phyloP scores from a whole-genome alignment of 73 alveolate genomes.

The Paramecium primaurelia region DNA sequence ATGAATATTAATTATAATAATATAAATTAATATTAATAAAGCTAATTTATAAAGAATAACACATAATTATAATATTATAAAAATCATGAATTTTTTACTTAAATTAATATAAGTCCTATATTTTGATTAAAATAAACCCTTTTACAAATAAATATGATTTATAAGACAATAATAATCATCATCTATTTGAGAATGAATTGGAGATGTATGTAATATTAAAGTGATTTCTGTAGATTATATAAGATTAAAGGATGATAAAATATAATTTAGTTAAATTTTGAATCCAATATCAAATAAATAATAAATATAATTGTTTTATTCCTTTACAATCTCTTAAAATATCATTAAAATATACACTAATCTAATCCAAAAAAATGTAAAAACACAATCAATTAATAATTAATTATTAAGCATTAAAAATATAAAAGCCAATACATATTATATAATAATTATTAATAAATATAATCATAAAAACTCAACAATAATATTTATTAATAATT shows the following conservation, averaged over 20 bases:
- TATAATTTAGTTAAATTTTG: too few relatives aligned
- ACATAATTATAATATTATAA: neutral
- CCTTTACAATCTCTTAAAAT: too few relatives aligned
- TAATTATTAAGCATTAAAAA: too few relatives aligned
- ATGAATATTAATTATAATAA: neutral
- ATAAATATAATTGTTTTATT: neutral
- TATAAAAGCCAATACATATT: too few relatives aligned
- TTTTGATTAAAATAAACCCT: neutral
- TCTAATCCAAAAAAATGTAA: too few relatives aligned
- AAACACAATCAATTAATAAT: neutral
- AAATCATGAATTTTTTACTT: neutral
- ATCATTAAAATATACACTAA: too few relatives aligned
- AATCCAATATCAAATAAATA: neutral
- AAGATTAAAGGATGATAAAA: too few relatives aligned
- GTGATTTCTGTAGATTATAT: neutral
- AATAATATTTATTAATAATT: too few relatives aligned
- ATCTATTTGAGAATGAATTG: neutral
- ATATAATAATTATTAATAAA: too few relatives aligned
- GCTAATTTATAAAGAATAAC: neutral
- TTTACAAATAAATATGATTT: neutral
- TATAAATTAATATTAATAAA: neutral
- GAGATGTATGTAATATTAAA: neutral
- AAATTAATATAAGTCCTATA: neutral
- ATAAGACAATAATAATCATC: neutral
- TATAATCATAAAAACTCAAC: too few relatives aligned